Base-by-base conservation (phyloP, 2,329 filamentous ascomycete genomes). In the Sporothrix protearum region DNA sequence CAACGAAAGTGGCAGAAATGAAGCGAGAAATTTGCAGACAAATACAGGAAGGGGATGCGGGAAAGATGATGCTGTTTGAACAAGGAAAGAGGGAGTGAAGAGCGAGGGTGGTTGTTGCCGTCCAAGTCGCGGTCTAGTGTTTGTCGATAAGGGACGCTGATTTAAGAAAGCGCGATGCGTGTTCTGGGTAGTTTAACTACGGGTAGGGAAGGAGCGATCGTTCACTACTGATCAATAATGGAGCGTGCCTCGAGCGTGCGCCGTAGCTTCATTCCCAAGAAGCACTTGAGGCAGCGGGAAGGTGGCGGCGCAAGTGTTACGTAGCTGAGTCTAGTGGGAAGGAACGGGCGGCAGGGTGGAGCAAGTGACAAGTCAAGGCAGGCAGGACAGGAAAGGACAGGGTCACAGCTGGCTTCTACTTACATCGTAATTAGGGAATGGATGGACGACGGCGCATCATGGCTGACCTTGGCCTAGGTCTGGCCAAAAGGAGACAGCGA, bases 251-350 rank as follows among this genome's bases (percentile, higher is more conserved):
- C 51, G 19, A 47, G 39, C 39, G 59, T 16, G 12, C n/a, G 36
- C 25, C 51, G 51, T 49, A 69, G 68, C 68, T 70, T 70, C 45
- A 42, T 70, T 70, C 55, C 68, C 42, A 45, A 45, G 36, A 33
- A n/a, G 28, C 53, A 6, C 7, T 16, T 16, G 19, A 3, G 57
- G n/a, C n/a, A 61, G 70, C 53, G 68, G 39, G 70, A 63, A 42
- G 59, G 69, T 57, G 69, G 47, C 59, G 69, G 59, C 61, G 51
- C 70, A 71, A 71, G 70, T 67, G 70, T 71, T 71, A 71, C 70
- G 70, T 71, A 67, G 61, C 42, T 68, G 55, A 63, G 53, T 63
- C 68, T 70, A 49, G 55, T 63, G 55, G 68, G 53, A 59, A 63
- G 55, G 47, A 51, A 63, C 70, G 70, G 64, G 53, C 42, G 64